Conservation (phyloP, 1,139 yeast genomes). For the Hemisphaericaspora xylofermentans region DNA sequence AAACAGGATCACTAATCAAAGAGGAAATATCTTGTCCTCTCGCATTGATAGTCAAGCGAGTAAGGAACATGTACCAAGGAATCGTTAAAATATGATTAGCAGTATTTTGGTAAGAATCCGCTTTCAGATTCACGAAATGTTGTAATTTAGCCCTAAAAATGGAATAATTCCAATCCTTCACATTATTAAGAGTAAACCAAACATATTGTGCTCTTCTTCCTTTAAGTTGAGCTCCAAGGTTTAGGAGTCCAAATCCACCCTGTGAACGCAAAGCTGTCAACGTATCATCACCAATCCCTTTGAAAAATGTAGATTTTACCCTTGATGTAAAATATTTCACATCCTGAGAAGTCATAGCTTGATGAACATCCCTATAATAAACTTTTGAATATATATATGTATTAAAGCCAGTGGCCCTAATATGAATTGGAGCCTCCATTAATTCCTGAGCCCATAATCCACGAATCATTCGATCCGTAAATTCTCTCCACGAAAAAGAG, state of each 20-base stretch:
- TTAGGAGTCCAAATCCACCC: slow-evolving; percentile 11
- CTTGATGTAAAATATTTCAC: neutral
- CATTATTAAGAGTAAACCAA: neutral
- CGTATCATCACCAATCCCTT: neutral
- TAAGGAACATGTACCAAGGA: neutral
- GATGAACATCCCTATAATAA: neutral
- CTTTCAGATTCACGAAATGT: neutral
- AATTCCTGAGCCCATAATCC: too few species aligned
- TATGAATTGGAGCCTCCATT: too few species aligned
- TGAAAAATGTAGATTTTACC: neutral
- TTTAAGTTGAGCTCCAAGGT: slow-evolving; percentile 20
- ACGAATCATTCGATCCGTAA: too few species aligned
- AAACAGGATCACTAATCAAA: neutral
- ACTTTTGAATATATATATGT: too few species aligned
- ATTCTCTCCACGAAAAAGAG: too few species aligned
- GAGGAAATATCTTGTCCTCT: neutral
- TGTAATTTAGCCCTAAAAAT: slow-evolving; percentile 4
- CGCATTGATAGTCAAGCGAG: neutral
- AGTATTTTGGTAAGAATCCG: neutral
- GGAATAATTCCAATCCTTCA: neutral
- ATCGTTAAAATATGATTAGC: neutral
- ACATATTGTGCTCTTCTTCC: neutral
- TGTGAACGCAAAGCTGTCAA: neutral
- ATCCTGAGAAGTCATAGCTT: neutral
- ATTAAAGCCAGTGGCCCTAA: too few species aligned